These are phyloP conservation scores for Aristolochia contorta DNA, from an alignment of 164 flowering plant species.

Conservation along the genomic window DNA sequence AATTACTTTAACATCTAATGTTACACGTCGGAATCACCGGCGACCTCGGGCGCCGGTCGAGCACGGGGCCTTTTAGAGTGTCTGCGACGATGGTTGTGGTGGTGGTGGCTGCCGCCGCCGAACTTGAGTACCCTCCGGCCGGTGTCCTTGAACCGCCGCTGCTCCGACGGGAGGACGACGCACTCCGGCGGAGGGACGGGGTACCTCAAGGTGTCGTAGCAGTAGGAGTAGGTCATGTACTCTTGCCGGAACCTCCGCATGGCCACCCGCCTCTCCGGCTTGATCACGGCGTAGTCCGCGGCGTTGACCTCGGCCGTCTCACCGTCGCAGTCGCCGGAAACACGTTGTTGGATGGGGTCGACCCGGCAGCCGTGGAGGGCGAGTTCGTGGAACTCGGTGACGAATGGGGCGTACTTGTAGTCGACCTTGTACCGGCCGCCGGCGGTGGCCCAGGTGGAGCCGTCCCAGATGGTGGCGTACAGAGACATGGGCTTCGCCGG, in stretches of 20 bases:
- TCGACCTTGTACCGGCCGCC: slow-evolving; percentile 79
- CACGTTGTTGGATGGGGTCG: slow-evolving; percentile 47
- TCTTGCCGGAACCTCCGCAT: slow-evolving; percentile 61
- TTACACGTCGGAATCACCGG: not conserved
- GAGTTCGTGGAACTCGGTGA: slow-evolving; percentile 53
- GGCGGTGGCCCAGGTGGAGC: slow-evolving; percentile 81
- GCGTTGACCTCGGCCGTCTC: not conserved
- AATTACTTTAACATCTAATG: no score
- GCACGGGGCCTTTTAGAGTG: slow-evolving; percentile 18
- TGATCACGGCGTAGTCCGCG: slow-evolving; percentile 18
- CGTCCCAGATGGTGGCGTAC: slow-evolving; percentile 93
- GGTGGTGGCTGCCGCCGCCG: slow-evolving; percentile 30
- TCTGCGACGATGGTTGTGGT: not conserved
- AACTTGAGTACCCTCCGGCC: slow-evolving; percentile 55
- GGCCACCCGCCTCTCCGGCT: slow-evolving; percentile 24
- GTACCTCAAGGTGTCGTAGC: slow-evolving; percentile 64
- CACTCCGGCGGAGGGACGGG: slow-evolving; percentile 71
- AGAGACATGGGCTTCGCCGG: slow-evolving; percentile 94
- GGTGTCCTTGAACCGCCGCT: slow-evolving; percentile 44
- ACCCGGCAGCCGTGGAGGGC: slow-evolving; percentile 73
- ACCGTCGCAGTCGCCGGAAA: slow-evolving; percentile 29
- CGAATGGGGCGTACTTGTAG: slow-evolving; percentile 75
- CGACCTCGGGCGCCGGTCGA: not conserved
- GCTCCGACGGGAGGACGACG: slow-evolving; percentile 42
- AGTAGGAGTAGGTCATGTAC: slow-evolving; percentile 77